Evolutionary conservation across 2,329 filamentous ascomycete species (phyloP), one percentile per base, ranked within the genome.

Genomic region (Talaromyces sp.): DNA sequence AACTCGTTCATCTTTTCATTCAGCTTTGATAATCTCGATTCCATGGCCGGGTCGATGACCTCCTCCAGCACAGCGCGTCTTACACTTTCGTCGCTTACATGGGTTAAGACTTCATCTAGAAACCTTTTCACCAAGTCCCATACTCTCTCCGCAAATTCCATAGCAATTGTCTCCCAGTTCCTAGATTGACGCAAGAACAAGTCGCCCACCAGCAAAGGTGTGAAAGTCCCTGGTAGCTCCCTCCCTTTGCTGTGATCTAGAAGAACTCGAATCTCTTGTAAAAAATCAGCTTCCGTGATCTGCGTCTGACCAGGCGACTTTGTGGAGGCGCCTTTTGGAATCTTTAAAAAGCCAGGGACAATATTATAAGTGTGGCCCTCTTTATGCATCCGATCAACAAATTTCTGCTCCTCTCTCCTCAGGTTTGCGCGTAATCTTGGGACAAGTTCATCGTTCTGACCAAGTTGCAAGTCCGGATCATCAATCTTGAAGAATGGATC

Each of bases 1-100:
- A 87, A 65, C 56, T 81, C 76, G 0, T 61, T 57, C 0, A 79
- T 43, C 50, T 61, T 61, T n/a, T 61, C 55, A 55, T 55, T 55
- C 38, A 61, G 51, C 3, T 52, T 53, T 9, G 3, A 9, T 11
- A 58, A 8, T 10, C 9, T 58, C 1, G 10, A 26, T 11, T 61
- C 59, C 59, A 61, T 61, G 9, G n/a, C 59, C 4, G 59, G 56
- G 12, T 58, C 59, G n/a, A 61, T 55, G 21, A 61, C 29, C 41
- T 58, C 38, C 10, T 58, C 59, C 1, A 61, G 43, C 11, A 61
- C 17, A 29, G 56, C 56, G 54, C 54, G 17, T 14, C 56, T 58
- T n/a, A 61, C 59, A n/a, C 19, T 55, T 52, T 61, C 59, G 48
- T 61, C 59, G 0, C 54, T 56, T 2, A 61, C 59, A 19, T 61